Percentiles rank a stretch among this genome's conserved stretches.
Conservation (phyloP, 2,329 filamentous ascomycete genomes). For the Phaeosphaeriaceae sp. region DNA sequence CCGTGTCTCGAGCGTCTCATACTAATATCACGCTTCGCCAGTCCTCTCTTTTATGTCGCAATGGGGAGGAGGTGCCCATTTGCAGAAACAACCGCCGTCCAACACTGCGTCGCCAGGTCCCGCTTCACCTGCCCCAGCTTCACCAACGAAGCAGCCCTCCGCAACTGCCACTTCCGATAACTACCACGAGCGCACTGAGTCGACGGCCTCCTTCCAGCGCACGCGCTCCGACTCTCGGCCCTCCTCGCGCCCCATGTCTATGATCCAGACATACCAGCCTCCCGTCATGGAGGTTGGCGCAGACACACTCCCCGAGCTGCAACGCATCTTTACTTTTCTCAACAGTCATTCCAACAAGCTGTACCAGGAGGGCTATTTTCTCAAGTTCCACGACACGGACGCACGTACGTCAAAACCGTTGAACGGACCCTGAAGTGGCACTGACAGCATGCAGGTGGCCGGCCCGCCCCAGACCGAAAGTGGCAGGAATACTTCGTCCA, state of each 20-base stretch:
- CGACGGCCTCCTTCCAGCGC: slow-evolving; percentile 36
- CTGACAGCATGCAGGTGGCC: slow-evolving; percentile 70
- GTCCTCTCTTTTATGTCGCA: slow-evolving; percentile 90
- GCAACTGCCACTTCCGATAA: slow-evolving; percentile 36
- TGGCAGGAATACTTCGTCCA: slow-evolving; percentile 99
- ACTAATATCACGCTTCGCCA: slow-evolving; percentile 47
- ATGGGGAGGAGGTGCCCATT: slow-evolving; percentile 62
- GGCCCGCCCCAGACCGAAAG: slow-evolving; percentile 81
- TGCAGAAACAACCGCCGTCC: slow-evolving; percentile 32
- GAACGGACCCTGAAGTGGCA: slow-evolving; percentile 11
- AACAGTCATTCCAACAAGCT: slow-evolving; percentile 96
- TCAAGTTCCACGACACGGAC: slow-evolving; percentile 96
- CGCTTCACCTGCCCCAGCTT: slow-evolving; percentile 42
- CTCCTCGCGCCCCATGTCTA: slow-evolving; percentile 77
- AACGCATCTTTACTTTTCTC: slow-evolving; percentile 91
- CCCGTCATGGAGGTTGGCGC: slow-evolving; percentile 83
- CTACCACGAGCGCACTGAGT: slow-evolving; percentile 28
- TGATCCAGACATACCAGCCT: slow-evolving; percentile 85
- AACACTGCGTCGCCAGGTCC: slow-evolving; percentile 39
- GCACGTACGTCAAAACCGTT: slow-evolving; percentile 68
- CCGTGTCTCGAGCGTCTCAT: slow-evolving; percentile 7
- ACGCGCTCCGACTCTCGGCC: slow-evolving; percentile 57
- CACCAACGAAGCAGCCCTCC: slow-evolving; percentile 32
- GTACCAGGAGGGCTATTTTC: slow-evolving; percentile 96
- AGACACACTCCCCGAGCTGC: slow-evolving; percentile 89